A percentile compares a stretch with the other conserved stretches of the same genome.
phyloP scores from a whole-genome alignment of 148 eudicot species.

The Rhododendron ferrugineum region DNA sequence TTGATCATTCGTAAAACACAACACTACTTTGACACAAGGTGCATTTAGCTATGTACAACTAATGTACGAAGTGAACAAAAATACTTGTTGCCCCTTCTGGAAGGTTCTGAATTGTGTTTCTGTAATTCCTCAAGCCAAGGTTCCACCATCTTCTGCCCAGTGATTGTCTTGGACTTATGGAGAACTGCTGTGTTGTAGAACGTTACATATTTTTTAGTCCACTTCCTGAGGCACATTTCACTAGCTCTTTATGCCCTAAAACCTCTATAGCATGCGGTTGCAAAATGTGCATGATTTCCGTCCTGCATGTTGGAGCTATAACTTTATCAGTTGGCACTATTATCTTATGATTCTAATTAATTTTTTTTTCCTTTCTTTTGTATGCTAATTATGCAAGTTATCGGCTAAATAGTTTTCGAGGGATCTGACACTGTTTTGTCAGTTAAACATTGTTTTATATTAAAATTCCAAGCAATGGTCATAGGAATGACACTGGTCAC shows the following conservation, averaged over 20 bases:
- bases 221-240: background rate
- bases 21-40: background rate
- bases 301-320: background rate
- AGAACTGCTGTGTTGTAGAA: background rate
- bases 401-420: background rate
- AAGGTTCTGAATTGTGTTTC: background rate
- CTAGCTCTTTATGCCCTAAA: background rate
- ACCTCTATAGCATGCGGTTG: background rate
- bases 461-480: background rate
- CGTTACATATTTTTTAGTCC: background rate
- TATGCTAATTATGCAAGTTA: background rate
- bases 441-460: background rate
- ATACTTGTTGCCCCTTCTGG: background rate
- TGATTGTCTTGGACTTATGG: background rate
- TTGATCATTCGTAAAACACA: background rate
- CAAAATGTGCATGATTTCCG: background rate
- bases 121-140: background rate
- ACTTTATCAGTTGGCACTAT: background rate
- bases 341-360: background rate
- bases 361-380: background rate
- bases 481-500: background rate
- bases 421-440: background rate
- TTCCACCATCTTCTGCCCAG: background rate
- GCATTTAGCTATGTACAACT: background rate
- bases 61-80: background rate